These are phyloP conservation scores for Cystobasidium onofrii DNA, from an alignment of 768 basidiomycete species.

Conservation along the genomic window DNA sequence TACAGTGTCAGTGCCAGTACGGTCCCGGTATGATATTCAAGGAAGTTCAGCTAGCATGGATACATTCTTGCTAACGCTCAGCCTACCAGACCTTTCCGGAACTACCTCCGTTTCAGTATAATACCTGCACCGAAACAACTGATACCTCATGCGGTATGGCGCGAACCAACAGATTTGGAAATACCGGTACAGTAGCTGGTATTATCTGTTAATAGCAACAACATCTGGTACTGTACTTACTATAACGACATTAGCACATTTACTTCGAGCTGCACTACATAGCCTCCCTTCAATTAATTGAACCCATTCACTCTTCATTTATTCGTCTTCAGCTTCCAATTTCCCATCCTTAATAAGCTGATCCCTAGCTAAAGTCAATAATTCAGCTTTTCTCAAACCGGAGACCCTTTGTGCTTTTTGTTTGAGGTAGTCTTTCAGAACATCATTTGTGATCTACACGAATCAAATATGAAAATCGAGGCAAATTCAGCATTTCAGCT, in stretches of 20 bases:
- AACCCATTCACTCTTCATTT: too few species aligned
- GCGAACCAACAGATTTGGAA: too few species aligned
- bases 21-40: too few species aligned
- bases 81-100: too few species aligned
- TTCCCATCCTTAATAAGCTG: slow-evolving; percentile 16
- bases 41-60: too few species aligned
- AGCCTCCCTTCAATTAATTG: too few species aligned
- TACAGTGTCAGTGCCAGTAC: too few species aligned
- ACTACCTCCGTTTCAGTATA: too few species aligned
- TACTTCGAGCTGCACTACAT: background rate
- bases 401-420: background rate
- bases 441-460: slow-evolving; percentile 18
- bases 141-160: too few species aligned
- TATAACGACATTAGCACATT: background rate
- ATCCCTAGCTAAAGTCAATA: background rate
- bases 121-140: too few species aligned
- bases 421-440: slow-evolving; percentile 26
- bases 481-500: background rate
- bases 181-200: background rate
- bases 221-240: background rate
- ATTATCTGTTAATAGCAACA: background rate
- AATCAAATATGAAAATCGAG: background rate
- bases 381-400: slow-evolving; percentile 14
- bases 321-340: background rate
- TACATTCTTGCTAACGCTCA: too few species aligned